phyloP scores from a whole-genome alignment of 2,329 filamentous ascomycete genomes.

The Pyrenophora teres region DNA sequence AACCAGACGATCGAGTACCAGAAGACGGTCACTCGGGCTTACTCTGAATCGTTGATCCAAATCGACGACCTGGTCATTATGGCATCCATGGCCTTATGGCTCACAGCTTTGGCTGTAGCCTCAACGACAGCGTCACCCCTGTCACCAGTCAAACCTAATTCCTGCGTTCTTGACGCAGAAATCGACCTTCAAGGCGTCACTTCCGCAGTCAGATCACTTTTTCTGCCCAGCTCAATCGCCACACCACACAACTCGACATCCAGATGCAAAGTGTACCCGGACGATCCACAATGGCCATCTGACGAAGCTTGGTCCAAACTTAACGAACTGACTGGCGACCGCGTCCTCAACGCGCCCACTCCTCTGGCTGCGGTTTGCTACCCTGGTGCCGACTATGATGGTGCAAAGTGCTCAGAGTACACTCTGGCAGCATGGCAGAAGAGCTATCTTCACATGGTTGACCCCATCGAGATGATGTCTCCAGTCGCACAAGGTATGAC shows the following conservation, averaged over 20 bases:
- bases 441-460: conserved; percentile 41
- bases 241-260: conserved; percentile 23
- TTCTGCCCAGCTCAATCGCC: conserved; percentile 19
- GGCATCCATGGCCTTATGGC: conserved; percentile 24
- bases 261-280: conserved; percentile 57
- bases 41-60: conserved; percentile 1
- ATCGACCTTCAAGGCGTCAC: conserved; percentile 28
- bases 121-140: conserved; percentile 28
- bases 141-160: conserved; percentile 7
- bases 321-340: conserved; percentile 46
- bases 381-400: conserved; percentile 33
- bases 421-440: conserved; percentile 36
- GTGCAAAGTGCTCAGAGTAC: conserved; percentile 35
- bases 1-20: conserved; percentile 13
- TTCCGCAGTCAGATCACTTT: conserved; percentile 27
- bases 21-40: conserved; percentile 1
- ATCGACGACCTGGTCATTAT: conserved; percentile 16
- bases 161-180: conserved; percentile 19
- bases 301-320: conserved; percentile 52
- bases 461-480: conserved; percentile 47
- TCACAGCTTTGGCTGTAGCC: conserved; percentile 30
- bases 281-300: conserved; percentile 56
- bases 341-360: conserved; percentile 32
- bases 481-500: conserved; percentile 47
- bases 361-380: conserved; percentile 44